These are phyloP conservation scores for Aspergillus fijiensis DNA, from an alignment of 2,329 filamentous ascomycete genomes.

Conservation along the genomic window DNA sequence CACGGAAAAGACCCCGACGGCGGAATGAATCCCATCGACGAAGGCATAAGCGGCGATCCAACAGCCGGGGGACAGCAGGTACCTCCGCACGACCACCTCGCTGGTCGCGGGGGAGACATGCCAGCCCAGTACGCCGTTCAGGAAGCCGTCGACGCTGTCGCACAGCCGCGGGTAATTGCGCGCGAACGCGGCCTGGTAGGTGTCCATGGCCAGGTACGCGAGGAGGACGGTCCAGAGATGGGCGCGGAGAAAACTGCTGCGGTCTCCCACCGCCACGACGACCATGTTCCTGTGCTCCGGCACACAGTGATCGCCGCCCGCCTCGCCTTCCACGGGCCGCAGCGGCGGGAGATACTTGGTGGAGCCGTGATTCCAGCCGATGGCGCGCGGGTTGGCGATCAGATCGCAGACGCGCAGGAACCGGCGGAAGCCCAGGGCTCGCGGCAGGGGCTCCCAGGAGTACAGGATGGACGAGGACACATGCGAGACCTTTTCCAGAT, in stretches of 20 bases:
- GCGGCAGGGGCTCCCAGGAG: conserved; percentile 13
- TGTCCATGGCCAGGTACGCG: conserved; percentile 14
- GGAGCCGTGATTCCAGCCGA: conserved; percentile 18
- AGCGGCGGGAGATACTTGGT: conserved; percentile 12
- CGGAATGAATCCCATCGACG: conserved; percentile 16
- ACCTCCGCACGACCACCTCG: conserved; percentile 3
- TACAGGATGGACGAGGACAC: conserved; percentile 9
- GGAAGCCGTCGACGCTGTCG: background rate
- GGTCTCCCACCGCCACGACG: background rate
- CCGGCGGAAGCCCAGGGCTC: conserved; percentile 4
- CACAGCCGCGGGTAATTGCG: conserved; percentile 9
- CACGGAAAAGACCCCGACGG: conserved; percentile 7
- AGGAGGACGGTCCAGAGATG: conserved; percentile 1
- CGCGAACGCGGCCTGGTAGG: conserved; percentile 13
- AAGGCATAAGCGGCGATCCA: conserved; percentile 19
- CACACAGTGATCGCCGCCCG: background rate
- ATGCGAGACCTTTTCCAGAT: conserved; percentile 6
- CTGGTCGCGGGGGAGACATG: conserved; percentile 4
- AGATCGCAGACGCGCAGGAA: conserved; percentile 14
- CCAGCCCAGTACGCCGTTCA: background rate
- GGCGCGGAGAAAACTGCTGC: conserved; percentile 5
- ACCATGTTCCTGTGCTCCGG: conserved; percentile 1
- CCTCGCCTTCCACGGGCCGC: background rate
- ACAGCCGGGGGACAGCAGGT: conserved; percentile 13
- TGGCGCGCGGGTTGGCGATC: conserved; percentile 17